These are phyloP conservation scores for Jaenimonas drosophilae DNA, from an alignment of 208 protist genomes.

Conservation along the genomic window DNA sequence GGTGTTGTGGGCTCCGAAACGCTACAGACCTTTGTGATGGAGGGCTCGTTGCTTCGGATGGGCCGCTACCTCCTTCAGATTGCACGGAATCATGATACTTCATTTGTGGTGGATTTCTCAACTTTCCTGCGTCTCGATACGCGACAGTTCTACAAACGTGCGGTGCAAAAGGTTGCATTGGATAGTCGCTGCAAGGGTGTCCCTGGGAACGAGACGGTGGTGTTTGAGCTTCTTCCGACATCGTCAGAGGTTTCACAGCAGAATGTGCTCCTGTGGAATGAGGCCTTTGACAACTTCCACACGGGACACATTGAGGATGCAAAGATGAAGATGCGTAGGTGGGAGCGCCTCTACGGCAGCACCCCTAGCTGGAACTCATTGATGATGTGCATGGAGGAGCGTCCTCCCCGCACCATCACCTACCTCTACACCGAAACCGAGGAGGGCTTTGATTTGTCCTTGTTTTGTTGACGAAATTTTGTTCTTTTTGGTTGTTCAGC, in stretches of 20 bases:
- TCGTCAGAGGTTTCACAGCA: background rate
- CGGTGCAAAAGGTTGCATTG: constrained; percentile 4
- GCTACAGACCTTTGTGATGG: constrained; percentile 3
- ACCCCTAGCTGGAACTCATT: constrained; percentile 1
- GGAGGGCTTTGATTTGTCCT: too few relatives aligned
- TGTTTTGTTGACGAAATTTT: background rate
- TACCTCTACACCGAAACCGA: constrained; percentile 4
- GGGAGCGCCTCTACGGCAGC: constrained; percentile 1
- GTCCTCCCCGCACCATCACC: background rate
- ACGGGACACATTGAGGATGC: constrained; percentile 1
- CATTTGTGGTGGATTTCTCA: constrained; percentile 1
- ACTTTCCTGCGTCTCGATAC: constrained; percentile 6
- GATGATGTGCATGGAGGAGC: background rate
- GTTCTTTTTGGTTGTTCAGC: background rate
- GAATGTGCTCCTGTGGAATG: constrained; percentile 5
- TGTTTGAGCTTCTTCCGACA: constrained; percentile 5
- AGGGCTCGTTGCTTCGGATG: background rate
- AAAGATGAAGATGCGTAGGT: background rate
- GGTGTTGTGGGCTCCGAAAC: constrained; percentile 4
- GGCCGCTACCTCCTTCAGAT: constrained; percentile 1
- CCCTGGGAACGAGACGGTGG: background rate
- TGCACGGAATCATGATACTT: background rate
- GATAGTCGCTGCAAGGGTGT: background rate
- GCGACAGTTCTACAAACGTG: constrained; percentile 1
- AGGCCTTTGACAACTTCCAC: constrained; percentile 6